Conservation (phyloP, 2,329 filamentous ascomycete species). For the Aspergillus ochraceus region DNA sequence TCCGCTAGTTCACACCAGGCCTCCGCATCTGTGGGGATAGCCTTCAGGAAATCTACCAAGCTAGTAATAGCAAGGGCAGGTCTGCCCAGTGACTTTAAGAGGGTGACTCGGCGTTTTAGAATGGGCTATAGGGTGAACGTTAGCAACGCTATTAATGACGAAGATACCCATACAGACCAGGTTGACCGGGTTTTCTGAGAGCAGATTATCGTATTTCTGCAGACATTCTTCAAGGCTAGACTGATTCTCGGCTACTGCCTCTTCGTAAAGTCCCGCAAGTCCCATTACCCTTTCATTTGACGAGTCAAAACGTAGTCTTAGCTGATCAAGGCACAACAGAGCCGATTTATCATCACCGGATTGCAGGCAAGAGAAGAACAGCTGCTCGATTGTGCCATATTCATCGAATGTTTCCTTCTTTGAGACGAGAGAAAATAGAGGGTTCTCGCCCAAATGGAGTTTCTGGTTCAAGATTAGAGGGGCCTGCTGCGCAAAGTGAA, state of each 20-base stretch:
- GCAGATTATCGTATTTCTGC: slow-evolving; percentile 72
- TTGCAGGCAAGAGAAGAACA: slow-evolving; percentile 79
- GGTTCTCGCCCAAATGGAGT: slow-evolving; percentile 46
- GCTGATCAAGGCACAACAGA: slow-evolving; percentile 69
- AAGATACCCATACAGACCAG: slow-evolving; percentile 58
- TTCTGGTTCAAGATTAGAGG: slow-evolving; percentile 42
- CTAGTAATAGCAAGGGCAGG: slow-evolving; percentile 71
- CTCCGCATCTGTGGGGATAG: slow-evolving; percentile 86
- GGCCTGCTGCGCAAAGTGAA: slow-evolving; percentile 45
- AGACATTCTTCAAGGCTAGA: slow-evolving; percentile 68
- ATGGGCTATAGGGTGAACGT: slow-evolving; percentile 61
- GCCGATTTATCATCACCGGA: slow-evolving; percentile 81
- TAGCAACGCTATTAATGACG: slow-evolving; percentile 25
- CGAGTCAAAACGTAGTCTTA: slow-evolving; percentile 77
- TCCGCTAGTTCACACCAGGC: slow-evolving; percentile 91
- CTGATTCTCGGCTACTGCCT: slow-evolving; percentile 71
- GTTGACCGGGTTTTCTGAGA: slow-evolving; percentile 74
- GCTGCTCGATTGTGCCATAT: slow-evolving; percentile 84
- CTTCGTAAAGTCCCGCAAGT: slow-evolving; percentile 77
- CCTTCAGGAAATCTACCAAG: slow-evolving; percentile 73
- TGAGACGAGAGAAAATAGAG: slow-evolving; percentile 52
- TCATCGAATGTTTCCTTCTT: slow-evolving; percentile 70
- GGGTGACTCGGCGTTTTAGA: slow-evolving; percentile 77
- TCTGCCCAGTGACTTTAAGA: slow-evolving; percentile 73
- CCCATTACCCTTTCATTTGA: slow-evolving; percentile 85